phyloP scores from a whole-genome alignment of 345 rosid genomes.

The Hypericum androsaemum region DNA sequence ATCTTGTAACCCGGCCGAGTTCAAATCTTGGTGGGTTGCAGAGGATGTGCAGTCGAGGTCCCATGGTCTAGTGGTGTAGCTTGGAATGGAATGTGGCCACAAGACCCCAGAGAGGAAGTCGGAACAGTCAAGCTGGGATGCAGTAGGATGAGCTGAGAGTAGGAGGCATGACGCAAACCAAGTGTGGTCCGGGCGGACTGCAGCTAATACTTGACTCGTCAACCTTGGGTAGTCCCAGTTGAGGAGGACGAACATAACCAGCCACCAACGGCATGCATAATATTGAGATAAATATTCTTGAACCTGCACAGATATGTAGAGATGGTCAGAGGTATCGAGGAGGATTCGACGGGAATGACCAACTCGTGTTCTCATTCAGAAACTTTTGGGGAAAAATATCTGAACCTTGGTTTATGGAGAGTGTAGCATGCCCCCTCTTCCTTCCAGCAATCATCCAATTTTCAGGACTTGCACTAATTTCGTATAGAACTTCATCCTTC shows the following conservation, averaged over 20 bases:
- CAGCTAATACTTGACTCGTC: constrained; percentile 68
- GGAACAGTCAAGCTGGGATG: constrained; percentile 40
- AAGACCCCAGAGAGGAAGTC: no score
- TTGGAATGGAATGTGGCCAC: no score
- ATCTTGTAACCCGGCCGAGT: no score
- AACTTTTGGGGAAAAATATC: background rate
- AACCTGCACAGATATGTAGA: constrained; percentile 30
- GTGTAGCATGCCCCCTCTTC: constrained; percentile 76
- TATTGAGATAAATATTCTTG: constrained; percentile 66
- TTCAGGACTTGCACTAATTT: constrained; percentile 61
- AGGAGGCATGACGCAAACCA: constrained; percentile 85
- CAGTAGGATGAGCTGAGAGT: constrained; percentile 76
- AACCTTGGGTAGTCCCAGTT: constrained; percentile 51
- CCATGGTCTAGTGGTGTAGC: no score
- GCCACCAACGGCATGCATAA: constrained; percentile 75
- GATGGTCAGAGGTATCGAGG: no score
- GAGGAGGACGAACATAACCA: constrained; percentile 86
- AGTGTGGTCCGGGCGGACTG: constrained; percentile 62
- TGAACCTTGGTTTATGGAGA: constrained; percentile 60
- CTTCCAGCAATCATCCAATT: constrained; percentile 99
- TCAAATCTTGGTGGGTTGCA: no score
- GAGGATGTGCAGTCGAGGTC: no score
- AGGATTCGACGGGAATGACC: no score
- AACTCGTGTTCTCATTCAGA: no score
- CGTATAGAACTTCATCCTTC: constrained; percentile 78